These are phyloP conservation scores for Trichothecium sympodiale DNA, from an alignment of 2,329 filamentous ascomycete species.

Conservation along the genomic window DNA sequence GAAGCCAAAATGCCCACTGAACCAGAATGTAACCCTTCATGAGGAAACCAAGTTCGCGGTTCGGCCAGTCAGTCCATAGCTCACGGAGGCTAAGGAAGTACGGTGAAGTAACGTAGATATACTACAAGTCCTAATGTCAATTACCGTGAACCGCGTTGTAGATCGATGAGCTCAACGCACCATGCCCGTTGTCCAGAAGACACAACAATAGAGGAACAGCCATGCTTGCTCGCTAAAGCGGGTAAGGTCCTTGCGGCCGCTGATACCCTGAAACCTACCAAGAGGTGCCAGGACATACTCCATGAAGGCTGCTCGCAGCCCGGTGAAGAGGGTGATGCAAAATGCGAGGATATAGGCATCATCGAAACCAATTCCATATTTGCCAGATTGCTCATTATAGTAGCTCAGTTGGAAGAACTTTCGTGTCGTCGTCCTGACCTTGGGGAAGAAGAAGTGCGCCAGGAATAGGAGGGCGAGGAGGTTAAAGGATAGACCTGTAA, in stretches of 20 bases:
- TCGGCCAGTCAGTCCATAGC: slow-evolving; percentile 79
- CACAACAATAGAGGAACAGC: slow-evolving; percentile 71
- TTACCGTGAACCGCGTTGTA: not conserved
- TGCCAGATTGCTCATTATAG: slow-evolving; percentile 54
- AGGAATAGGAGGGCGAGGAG: slow-evolving; percentile 73
- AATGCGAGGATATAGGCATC: slow-evolving; percentile 69
- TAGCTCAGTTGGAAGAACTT: slow-evolving; percentile 87
- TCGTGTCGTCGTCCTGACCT: slow-evolving; percentile 64
- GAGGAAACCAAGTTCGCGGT: slow-evolving; percentile 59
- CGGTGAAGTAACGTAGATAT: slow-evolving; percentile 65
- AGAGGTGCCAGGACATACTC: slow-evolving; percentile 78
- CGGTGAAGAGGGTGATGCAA: slow-evolving; percentile 78
- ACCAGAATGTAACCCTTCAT: slow-evolving; percentile 85
- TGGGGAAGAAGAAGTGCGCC: slow-evolving; percentile 72
- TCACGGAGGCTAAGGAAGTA: slow-evolving; percentile 69
- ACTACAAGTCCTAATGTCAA: slow-evolving; percentile 35
- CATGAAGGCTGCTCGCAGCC: slow-evolving; percentile 72
- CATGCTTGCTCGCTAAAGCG: slow-evolving; percentile 93
- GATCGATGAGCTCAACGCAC: slow-evolving; percentile 38
- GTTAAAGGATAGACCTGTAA: slow-evolving; percentile 67
- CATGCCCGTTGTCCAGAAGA: slow-evolving; percentile 77
- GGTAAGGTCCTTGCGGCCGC: slow-evolving; percentile 62
- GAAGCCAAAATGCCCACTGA: slow-evolving; percentile 86
- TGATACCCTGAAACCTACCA: slow-evolving; percentile 60
- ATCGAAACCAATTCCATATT: slow-evolving; percentile 68